These are phyloP conservation scores for Crucibulum laeve DNA, from an alignment of 768 basidiomycete species.

Conservation along the genomic window DNA sequence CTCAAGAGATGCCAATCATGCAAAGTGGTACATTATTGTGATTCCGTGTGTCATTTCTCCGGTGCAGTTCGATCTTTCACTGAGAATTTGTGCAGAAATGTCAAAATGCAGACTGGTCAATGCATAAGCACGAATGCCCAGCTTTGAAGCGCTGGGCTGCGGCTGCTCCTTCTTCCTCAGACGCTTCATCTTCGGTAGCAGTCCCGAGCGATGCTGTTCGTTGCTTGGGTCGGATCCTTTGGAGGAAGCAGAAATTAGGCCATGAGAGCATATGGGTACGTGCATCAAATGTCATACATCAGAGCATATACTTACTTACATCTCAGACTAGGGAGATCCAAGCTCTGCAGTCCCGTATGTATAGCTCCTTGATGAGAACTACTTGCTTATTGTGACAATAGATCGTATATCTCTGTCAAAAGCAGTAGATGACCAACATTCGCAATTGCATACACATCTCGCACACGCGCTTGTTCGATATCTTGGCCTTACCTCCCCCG, in stretches of 20 bases:
- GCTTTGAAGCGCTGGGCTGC: constrained; percentile 59
- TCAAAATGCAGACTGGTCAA: constrained; percentile 67
- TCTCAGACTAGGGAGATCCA: constrained; percentile 59
- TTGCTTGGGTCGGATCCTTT: constrained; percentile 72
- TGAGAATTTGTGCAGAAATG: constrained; percentile 41
- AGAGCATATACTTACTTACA: not conserved
- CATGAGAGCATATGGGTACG: constrained; percentile 54
- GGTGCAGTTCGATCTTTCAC: not conserved
- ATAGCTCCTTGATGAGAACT: not conserved
- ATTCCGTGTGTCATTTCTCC: constrained; percentile 43
- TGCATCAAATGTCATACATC: constrained; percentile 6
- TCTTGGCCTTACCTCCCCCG: constrained; percentile 53
- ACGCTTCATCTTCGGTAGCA: constrained; percentile 10
- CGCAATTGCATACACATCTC: constrained; percentile 60
- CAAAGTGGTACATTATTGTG: constrained; percentile 70
- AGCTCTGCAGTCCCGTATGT: constrained; percentile 74
- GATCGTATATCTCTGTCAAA: constrained; percentile 50
- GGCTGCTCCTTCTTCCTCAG: constrained; percentile 37
- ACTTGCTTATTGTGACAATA: constrained; percentile 16
- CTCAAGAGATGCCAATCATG: constrained; percentile 77
- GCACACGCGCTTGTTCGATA: constrained; percentile 75
- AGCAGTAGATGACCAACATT: constrained; percentile 34
- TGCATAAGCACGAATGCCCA: constrained; percentile 77
- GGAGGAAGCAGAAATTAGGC: constrained; percentile 56
- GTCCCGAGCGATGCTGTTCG: constrained; percentile 78